Evolutionary conservation across 805 yeast species (phyloP).

Genomic region (Yarrowia keelungensis): DNA sequence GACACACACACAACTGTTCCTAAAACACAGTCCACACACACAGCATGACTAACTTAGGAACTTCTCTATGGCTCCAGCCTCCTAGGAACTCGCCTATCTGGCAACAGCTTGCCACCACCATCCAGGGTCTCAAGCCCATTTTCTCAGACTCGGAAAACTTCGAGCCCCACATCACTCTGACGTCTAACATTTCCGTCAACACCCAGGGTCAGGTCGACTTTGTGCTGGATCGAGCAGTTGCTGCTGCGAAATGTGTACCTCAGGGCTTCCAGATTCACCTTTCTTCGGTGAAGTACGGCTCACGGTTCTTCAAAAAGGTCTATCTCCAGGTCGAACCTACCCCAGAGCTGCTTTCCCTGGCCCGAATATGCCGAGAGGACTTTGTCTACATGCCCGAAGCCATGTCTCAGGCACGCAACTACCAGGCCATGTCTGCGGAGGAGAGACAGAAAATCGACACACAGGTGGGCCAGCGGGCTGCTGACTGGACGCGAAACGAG

Average conservation of each 20-base stretch:
- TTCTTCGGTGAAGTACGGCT: constrained; percentile 57
- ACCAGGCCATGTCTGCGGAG: constrained; percentile 45
- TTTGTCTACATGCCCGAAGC: constrained; percentile 48
- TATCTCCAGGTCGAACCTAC: constrained; percentile 57
- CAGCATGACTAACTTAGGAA: constrained; percentile 48
- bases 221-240: constrained; percentile 63
- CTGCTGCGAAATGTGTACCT: constrained; percentile 59
- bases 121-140: constrained; percentile 70
- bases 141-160: constrained; percentile 73
- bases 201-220: constrained; percentile 64
- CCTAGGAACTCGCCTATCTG: constrained; percentile 58
- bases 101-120: constrained; percentile 64
- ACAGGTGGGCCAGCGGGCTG: constrained; percentile 56
- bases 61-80: constrained; percentile 82
- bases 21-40: too few relatives aligned
- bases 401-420: constrained; percentile 42
- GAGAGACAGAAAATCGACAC: constrained; percentile 46
- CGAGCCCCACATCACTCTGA: constrained; percentile 79
- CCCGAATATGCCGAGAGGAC: constrained; percentile 52
- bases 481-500: constrained; percentile 62
- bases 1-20: background rate
- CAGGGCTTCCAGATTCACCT: constrained; percentile 52
- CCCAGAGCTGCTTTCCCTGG: constrained; percentile 57
- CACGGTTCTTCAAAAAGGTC: constrained; percentile 60
- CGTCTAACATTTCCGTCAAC: constrained; percentile 62